Evolutionary conservation across 2,329 filamentous ascomycete species (phyloP).

Genomic region (Sclerotiophoma versabilis): DNA sequence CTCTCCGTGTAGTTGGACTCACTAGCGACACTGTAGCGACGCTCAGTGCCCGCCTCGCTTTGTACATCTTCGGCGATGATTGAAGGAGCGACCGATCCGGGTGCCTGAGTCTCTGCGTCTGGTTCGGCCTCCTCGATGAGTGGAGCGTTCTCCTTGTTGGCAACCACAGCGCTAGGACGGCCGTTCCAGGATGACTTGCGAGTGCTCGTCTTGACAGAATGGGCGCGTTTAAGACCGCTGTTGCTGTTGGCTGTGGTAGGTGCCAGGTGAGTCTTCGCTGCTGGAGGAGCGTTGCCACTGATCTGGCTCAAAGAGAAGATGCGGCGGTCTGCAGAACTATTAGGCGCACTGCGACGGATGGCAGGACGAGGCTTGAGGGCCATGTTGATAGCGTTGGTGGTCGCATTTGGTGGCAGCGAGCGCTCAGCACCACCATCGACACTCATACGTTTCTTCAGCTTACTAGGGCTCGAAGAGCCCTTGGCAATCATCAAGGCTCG

Average conservation of each 20-base stretch:
- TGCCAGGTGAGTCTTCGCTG: slow-evolving; percentile 49
- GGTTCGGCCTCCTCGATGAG: slow-evolving; percentile 54
- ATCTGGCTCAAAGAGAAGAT: slow-evolving; percentile 94
- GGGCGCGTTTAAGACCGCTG: slow-evolving; percentile 61
- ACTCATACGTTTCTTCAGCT: slow-evolving; percentile 44
- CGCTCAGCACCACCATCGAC: slow-evolving; percentile 45
- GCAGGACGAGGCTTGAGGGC: slow-evolving; percentile 59
- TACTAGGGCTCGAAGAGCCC: slow-evolving; percentile 51
- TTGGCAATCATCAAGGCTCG: slow-evolving; percentile 84
- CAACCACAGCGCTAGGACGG: slow-evolving; percentile 38
- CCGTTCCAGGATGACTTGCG: slow-evolving; percentile 49
- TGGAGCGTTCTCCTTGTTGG: slow-evolving; percentile 58
- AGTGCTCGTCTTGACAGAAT: slow-evolving; percentile 50
- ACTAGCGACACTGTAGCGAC: slow-evolving; percentile 47
- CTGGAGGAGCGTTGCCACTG: slow-evolving; percentile 71
- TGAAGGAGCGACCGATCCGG: slow-evolving; percentile 25
- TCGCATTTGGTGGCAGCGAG: slow-evolving; percentile 42
- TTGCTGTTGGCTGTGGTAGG: slow-evolving; percentile 42
- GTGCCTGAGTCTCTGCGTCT: slow-evolving; percentile 34
- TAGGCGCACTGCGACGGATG: slow-evolving; percentile 48
- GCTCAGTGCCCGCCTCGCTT: slow-evolving; percentile 51
- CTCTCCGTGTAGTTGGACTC: slow-evolving; percentile 44
- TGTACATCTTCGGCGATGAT: slow-evolving; percentile 40
- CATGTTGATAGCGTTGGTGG: slow-evolving; percentile 50
- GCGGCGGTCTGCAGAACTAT: slow-evolving; percentile 63